Conservation (phyloP, 805 yeast genomes). For the Danielozyma ontarioensis region DNA sequence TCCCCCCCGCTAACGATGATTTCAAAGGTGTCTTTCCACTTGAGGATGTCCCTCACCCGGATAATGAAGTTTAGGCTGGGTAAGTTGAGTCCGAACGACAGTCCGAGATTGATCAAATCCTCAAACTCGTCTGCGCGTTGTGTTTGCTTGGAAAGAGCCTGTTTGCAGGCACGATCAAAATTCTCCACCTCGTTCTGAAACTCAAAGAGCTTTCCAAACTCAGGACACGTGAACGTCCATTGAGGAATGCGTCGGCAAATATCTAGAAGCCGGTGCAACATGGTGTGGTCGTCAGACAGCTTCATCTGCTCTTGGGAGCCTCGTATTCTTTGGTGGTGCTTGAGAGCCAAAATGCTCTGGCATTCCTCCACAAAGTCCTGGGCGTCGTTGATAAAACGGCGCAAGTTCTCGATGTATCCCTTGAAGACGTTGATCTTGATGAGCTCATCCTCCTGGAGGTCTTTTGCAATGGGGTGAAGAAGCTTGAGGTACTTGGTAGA, state of each 20-base stretch:
- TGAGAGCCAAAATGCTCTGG: constrained; percentile 46
- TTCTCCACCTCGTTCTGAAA: constrained; percentile 47
- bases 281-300: constrained; percentile 1
- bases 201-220: constrained; percentile 54
- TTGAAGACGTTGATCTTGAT: constrained; percentile 15
- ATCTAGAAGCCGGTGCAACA: constrained; percentile 7
- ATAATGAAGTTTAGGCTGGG: constrained; percentile 39
- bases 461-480: constrained; percentile 4
- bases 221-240: constrained; percentile 50
- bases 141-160: constrained; percentile 26
- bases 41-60: constrained; percentile 28
- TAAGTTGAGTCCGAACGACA: constrained; percentile 52
- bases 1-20: constrained; percentile 36
- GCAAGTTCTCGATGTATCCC: constrained; percentile 26
- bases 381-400: constrained; percentile 39
- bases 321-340: constrained; percentile 46
- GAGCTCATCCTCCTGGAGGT: constrained; percentile 4
- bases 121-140: constrained; percentile 41
- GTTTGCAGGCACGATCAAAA: constrained; percentile 44
- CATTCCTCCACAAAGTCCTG: constrained; percentile 53
- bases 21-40: constrained; percentile 28
- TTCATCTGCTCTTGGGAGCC: constrained; percentile 17
- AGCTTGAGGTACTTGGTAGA: constrained; percentile 15
- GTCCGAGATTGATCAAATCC: constrained; percentile 53
- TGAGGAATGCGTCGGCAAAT: constrained; percentile 37